These are phyloP conservation scores for Wallacemonas collosoma DNA, from an alignment of 208 protist genomes.

Conservation along the genomic window DNA sequence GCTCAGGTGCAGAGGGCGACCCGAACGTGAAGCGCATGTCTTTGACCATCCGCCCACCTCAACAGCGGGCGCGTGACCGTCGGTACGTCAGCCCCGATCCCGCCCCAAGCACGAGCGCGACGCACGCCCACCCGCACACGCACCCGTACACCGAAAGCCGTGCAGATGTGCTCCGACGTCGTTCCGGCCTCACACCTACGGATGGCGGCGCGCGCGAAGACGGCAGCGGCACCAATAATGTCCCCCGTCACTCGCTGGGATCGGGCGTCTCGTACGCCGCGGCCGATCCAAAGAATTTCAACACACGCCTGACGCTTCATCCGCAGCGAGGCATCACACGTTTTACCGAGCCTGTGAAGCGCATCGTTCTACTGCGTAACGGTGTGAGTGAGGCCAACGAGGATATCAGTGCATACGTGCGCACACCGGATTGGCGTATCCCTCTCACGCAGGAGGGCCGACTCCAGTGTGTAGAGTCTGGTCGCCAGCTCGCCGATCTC, in stretches of 20 bases:
- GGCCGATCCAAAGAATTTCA: conserved; percentile 6
- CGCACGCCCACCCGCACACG: not conserved
- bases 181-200: not conserved
- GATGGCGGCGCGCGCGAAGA: too few species aligned
- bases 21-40: conserved; percentile 49
- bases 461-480: conserved; percentile 62
- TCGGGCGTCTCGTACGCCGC: not conserved
- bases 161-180: not conserved
- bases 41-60: conserved; percentile 59
- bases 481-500: conserved; percentile 65
- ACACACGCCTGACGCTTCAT: conserved; percentile 15
- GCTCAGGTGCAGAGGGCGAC: not conserved
- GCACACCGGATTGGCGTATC: conserved; percentile 91
- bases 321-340: conserved; percentile 11
- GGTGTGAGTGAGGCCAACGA: conserved; percentile 78
- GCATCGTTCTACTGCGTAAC: conserved; percentile 89
- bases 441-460: conserved; percentile 76
- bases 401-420: conserved; percentile 65
- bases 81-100: not conserved
- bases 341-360: conserved; percentile 83
- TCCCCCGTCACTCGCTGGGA: not conserved
- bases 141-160: not conserved
- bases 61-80: conserved; percentile 27
- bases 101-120: too few species aligned
- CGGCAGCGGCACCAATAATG: not conserved